Evolutionary conservation across 441 rosid species (phyloP).

Genomic region (Pelargonium myrrhifolium): DNA sequence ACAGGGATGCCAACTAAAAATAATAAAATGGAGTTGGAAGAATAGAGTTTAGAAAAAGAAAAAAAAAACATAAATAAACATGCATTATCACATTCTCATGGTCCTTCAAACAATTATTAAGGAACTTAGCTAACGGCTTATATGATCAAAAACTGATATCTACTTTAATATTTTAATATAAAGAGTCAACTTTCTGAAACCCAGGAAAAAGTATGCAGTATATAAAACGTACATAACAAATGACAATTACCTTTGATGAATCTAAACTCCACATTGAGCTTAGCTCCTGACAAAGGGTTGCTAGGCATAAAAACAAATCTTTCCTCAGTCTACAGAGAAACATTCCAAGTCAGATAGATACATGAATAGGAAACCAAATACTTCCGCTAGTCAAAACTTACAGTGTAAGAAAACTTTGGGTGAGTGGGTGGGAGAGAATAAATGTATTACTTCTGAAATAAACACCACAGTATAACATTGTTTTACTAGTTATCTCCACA

Average conservation of each 20-base stretch:
- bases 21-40: background rate
- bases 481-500: background rate
- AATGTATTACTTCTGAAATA: background rate
- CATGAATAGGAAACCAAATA: background rate
- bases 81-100: background rate
- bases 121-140: background rate
- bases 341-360: constrained; percentile 4
- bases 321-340: constrained; percentile 43
- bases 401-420: background rate
- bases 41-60: background rate
- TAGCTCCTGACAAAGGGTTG: constrained; percentile 58
- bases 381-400: background rate
- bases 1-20: background rate
- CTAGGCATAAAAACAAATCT: constrained; percentile 54
- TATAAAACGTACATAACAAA: background rate
- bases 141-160: background rate
- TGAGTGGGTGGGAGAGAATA: too few species aligned
- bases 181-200: background rate
- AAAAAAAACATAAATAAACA: background rate
- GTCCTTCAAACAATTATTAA: background rate
- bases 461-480: background rate
- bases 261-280: constrained; percentile 57
- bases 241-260: constrained; percentile 49
- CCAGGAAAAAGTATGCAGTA: background rate
- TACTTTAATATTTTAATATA: background rate